Conservation (phyloP, 257 asterid species). For the Salvia splendens region DNA sequence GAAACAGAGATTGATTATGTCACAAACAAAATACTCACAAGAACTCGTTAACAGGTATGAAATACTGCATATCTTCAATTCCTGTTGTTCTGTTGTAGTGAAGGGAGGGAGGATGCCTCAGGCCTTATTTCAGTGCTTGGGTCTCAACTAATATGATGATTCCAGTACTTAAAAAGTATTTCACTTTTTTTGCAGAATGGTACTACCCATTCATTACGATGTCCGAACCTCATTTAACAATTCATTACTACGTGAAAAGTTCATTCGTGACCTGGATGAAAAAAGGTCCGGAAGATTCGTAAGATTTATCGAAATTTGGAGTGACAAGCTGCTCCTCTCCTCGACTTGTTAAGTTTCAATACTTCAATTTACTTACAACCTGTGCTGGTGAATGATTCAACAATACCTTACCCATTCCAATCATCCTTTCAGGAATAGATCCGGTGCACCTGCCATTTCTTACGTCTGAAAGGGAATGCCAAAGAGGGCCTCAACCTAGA, state of each 20-base stretch:
- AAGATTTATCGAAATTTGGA: slow-evolving; percentile 19
- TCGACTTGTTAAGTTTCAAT: background rate
- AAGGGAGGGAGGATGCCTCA: too few species aligned
- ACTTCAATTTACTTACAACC: background rate
- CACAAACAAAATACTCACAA: slow-evolving; percentile 15
- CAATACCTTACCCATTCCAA: background rate
- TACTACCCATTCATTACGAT: background rate
- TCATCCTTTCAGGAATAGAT: background rate
- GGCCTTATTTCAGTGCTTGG: too few species aligned
- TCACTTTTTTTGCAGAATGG: background rate
- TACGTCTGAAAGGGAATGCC: too few species aligned
- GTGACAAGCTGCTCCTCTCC: background rate
- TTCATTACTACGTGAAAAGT: background rate
- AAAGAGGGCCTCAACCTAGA: too few species aligned
- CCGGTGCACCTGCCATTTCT: background rate
- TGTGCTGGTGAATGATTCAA: background rate
- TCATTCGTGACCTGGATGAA: too few species aligned
- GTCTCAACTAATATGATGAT: background rate
- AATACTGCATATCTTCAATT: background rate
- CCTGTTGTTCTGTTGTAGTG: background rate
- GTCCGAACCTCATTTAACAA: background rate
- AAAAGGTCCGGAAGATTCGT: background rate
- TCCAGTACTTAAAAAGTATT: background rate
- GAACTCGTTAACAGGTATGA: background rate
- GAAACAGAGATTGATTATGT: slow-evolving; percentile 2